A percentile compares a stretch with the other conserved stretches of the same genome.
These are phyloP conservation scores for Myrica gale DNA, from an alignment of 306 rosid species.

Conservation along the genomic window DNA sequence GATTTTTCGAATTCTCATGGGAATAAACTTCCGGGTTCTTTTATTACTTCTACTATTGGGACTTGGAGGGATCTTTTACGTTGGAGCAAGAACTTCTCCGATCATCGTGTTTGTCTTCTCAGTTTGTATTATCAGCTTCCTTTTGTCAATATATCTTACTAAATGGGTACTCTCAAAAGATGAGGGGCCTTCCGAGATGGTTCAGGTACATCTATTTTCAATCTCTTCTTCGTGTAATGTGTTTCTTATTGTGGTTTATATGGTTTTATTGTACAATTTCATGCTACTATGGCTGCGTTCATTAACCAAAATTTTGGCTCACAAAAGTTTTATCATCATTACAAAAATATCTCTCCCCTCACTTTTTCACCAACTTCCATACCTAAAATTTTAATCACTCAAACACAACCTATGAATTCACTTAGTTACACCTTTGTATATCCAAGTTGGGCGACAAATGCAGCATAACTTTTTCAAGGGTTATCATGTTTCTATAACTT, in stretches of 20 bases:
- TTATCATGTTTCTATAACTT: not conserved
- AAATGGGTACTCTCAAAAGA: slow-evolving; percentile 98
- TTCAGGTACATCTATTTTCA: slow-evolving; percentile 62
- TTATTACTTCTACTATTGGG: slow-evolving; percentile 61
- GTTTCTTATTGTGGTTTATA: not conserved
- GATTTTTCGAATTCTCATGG: slow-evolving; percentile 74
- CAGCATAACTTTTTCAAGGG: not conserved
- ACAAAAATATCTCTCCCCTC: too few species aligned
- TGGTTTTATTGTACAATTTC: not conserved
- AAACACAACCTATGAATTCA: not conserved
- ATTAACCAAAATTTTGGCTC: too few species aligned
- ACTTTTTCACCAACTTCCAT: too few species aligned
- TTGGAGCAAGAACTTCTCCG: slow-evolving; percentile 90
- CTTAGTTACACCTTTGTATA: not conserved
- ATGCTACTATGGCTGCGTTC: too few species aligned
- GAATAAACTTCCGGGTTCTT: slow-evolving; percentile 73
- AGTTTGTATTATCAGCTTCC: slow-evolving; percentile 85
- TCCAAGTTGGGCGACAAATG: not conserved
- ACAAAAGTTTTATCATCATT: too few species aligned
- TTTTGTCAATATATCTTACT: slow-evolving; percentile 63
- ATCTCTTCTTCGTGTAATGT: slow-evolving; percentile 19
- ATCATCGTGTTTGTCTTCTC: slow-evolving; percentile 85
- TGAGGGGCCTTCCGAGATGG: slow-evolving; percentile 99
- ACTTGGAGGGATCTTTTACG: slow-evolving; percentile 70
- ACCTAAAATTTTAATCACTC: too few species aligned